Conservation (phyloP, 768 basidiomycete genomes). For the Agaricus subrufescens region DNA sequence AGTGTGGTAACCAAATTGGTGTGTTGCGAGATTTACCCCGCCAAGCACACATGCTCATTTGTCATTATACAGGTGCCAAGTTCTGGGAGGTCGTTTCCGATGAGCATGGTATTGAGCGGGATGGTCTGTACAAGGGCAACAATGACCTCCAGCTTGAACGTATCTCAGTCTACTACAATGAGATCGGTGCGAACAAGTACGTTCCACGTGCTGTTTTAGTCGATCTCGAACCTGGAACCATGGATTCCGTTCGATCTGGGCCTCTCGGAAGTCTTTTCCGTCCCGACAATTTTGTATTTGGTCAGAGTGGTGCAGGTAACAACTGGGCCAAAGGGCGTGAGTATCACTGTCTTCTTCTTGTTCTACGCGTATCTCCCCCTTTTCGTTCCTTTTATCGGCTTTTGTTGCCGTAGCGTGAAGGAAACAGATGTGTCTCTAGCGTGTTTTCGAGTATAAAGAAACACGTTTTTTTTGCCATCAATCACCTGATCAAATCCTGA, state of each 20-base stretch:
- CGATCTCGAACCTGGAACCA: constrained; percentile 96
- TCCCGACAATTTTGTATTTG: constrained; percentile 98
- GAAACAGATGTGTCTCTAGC: constrained; percentile 16
- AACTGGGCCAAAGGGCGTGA: constrained; percentile 99
- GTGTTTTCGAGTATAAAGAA: not conserved
- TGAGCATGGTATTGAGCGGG: constrained; percentile 93
- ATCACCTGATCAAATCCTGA: constrained; percentile 12
- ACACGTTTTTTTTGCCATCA: constrained; percentile 11
- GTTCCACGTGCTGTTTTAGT: constrained; percentile 97
- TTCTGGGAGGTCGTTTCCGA: constrained; percentile 99
- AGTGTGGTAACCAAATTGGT: constrained; percentile 99
- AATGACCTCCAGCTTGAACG: constrained; percentile 96
- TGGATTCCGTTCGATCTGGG: constrained; percentile 89
- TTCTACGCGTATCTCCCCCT: not conserved
- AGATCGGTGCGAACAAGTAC: constrained; percentile 92
- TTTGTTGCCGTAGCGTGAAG: constrained; percentile 10
- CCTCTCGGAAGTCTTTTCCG: constrained; percentile 91
- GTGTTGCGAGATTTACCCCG: constrained; percentile 25
- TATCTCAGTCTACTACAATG: constrained; percentile 98
- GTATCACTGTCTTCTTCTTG: constrained; percentile 27
- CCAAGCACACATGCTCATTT: constrained; percentile 14
- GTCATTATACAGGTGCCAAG: constrained; percentile 64
- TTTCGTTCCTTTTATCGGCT: not conserved
- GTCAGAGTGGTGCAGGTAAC: constrained; percentile 97
- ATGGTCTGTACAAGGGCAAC: constrained; percentile 91